These are phyloP conservation scores for Penicillium sp. DNA, from an alignment of 2,329 filamentous ascomycete species.

Conservation along the genomic window DNA sequence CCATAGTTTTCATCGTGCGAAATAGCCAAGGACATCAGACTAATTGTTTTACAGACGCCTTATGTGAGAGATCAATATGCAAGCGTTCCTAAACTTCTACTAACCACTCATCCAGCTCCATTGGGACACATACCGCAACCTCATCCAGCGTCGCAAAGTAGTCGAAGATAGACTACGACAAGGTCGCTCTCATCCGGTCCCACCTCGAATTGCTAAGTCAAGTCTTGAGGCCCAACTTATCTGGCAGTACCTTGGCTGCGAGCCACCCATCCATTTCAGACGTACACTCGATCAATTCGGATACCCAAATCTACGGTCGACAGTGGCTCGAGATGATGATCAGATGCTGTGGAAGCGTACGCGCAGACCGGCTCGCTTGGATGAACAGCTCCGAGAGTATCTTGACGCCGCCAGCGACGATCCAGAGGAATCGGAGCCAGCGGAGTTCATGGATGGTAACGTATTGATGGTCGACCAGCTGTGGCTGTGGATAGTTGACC, in stretches of 20 bases:
- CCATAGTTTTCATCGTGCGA: neutral
- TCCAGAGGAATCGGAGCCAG: conserved; percentile 7
- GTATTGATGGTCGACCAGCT: conserved; percentile 70
- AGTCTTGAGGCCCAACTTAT: conserved; percentile 60
- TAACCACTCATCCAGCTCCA: conserved; percentile 49
- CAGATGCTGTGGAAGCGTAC: conserved; percentile 67
- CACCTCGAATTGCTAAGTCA: conserved; percentile 53
- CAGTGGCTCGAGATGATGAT: conserved; percentile 62
- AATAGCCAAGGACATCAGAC: neutral
- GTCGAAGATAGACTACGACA: conserved; percentile 55
- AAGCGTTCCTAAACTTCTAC: neutral
- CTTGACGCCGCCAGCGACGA: conserved; percentile 27
- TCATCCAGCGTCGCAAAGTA: conserved; percentile 58
- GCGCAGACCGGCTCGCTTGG: conserved; percentile 50
- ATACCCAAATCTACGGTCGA: conserved; percentile 62
- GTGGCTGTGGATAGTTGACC: conserved; percentile 54
- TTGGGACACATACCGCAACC: conserved; percentile 62
- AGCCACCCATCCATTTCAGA: conserved; percentile 62
- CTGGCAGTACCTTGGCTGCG: conserved; percentile 63
- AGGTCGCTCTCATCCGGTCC: conserved; percentile 58
- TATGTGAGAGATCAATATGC: conserved; percentile 24
- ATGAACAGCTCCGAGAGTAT: conserved; percentile 46
- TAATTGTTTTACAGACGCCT: conserved; percentile 21
- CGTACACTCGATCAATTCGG: conserved; percentile 65
- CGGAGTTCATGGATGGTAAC: conserved; percentile 33